phyloP scores from a whole-genome alignment of 768 basidiomycete species.

The Neoboletus subvelutipes region DNA sequence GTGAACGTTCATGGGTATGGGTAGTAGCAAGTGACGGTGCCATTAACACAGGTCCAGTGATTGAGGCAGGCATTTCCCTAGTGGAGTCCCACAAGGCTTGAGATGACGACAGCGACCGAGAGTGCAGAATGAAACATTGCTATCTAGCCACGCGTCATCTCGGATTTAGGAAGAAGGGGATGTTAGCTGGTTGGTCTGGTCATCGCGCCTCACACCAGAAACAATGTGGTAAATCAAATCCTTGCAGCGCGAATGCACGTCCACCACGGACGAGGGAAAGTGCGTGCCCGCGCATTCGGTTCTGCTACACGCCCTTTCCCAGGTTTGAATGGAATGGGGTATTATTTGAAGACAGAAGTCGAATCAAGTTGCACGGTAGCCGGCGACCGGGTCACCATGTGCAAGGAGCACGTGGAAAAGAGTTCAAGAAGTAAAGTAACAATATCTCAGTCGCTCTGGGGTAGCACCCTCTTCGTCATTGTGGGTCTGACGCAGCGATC shows the following conservation, averaged over 20 bases:
- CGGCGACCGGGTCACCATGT: background rate
- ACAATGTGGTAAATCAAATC: background rate
- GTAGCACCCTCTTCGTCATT: background rate
- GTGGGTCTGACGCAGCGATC: background rate
- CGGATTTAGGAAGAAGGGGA: too few relatives aligned
- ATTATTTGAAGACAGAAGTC: background rate
- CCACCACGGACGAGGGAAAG: background rate
- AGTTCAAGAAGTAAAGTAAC: background rate
- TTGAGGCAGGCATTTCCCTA: background rate
- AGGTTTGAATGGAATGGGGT: background rate
- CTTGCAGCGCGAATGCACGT: background rate
- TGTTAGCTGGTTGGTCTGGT: background rate
- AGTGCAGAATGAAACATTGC: background rate
- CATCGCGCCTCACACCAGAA: background rate
- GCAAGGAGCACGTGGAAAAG: background rate
- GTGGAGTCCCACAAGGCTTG: background rate
- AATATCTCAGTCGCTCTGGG: background rate
- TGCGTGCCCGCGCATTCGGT: background rate
- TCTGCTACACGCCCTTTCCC: background rate
- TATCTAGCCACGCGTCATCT: background rate
- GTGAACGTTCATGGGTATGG: background rate
- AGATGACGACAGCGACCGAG: background rate
- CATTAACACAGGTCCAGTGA: background rate
- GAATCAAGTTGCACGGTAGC: background rate
- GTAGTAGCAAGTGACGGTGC: background rate